Percentiles rank a stretch among this genome's conserved stretches.
Evolutionary conservation across 371 early-diverging fungal genomes (phyloP).

Genomic region (Mortierella sp.): DNA sequence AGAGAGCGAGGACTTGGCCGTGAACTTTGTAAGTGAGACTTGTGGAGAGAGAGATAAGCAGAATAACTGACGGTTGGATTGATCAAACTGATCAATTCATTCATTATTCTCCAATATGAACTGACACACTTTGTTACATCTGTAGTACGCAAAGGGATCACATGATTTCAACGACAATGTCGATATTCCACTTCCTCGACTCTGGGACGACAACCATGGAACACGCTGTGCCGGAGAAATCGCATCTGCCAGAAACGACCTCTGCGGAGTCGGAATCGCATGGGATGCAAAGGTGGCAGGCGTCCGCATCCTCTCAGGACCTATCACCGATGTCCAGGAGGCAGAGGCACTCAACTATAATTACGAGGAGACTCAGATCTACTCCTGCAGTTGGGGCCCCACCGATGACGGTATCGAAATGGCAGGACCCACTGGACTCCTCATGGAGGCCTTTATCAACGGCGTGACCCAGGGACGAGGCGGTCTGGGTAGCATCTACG

Average conservation of each 20-base stretch:
- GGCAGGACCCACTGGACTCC: conserved; percentile 85
- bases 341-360: conserved; percentile 88
- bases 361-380: conserved; percentile 89
- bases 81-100: neutral
- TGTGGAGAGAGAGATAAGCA: neutral
- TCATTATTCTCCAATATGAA: neutral
- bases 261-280: conserved; percentile 97
- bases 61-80: neutral
- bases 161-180: conserved; percentile 94
- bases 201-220: conserved; percentile 92
- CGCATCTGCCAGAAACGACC: conserved; percentile 89
- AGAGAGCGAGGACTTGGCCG: conserved; percentile 83
- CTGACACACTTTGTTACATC: neutral
- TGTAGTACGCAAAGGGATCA: conserved; percentile 85
- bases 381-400: conserved; percentile 96
- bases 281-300: conserved; percentile 91
- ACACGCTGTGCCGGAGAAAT: conserved; percentile 98
- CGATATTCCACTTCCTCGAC: conserved; percentile 80
- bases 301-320: conserved; percentile 91
- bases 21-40: conserved; percentile 85
- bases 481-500: conserved; percentile 91
- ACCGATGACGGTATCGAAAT: conserved; percentile 85
- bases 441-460: conserved; percentile 85
- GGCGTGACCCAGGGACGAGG: conserved; percentile 87
- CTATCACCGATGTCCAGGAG: conserved; percentile 89